Base-by-base conservation (phyloP, 2,329 filamentous ascomycete species). In the Acrocalymma vagum region DNA sequence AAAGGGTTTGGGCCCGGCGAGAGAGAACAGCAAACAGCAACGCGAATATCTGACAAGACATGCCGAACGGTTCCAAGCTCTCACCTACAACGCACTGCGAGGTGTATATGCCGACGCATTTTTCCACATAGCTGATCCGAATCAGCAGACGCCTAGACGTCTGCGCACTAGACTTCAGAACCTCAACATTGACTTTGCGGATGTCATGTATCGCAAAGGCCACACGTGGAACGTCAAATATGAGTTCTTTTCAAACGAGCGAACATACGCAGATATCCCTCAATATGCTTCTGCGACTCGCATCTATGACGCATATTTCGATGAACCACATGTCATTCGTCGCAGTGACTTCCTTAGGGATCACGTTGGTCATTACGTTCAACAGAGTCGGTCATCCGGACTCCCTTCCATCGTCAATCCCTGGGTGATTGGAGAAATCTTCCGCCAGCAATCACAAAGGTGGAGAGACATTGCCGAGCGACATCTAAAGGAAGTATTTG, bases 101-200 rank as follows among this genome's bases (percentile, higher is more conserved):
- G 62, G 61, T 1, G 33, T 46, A 5, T 64, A 63, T 31, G 51
- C 32, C 29, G 35, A 60, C 22, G 27, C 34, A 1, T 63, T 67
- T 44, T 65, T 65, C 27, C 29, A 40, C 0, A 24, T 52, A 9
- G 30, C 48, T 6, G 38, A 39, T 6, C 28, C 24, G 10, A 21
- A 50, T 10, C 40, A 27, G 11, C 21, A 47, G 14, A 34, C 48
- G 5, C 26, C 42, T 8, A 44, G 39, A 25, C 73, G 80, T 13
- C 47, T 64, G 9, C 60, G 59, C 3, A 60, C 59, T 3, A 26
- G 48, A 14, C 45, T 64, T 6, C 55, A 63, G 15, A 60, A 64
- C 25, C 48, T 63, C 23, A 63, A 63, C 33, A 42, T 59, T 5
- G 52, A 49, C 1, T 64, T 64, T 37, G 49, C 54, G 9, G 29